Evolutionary conservation across 169 alveolate species (phyloP).

Genomic region (Blepharisma undulans): DNA sequence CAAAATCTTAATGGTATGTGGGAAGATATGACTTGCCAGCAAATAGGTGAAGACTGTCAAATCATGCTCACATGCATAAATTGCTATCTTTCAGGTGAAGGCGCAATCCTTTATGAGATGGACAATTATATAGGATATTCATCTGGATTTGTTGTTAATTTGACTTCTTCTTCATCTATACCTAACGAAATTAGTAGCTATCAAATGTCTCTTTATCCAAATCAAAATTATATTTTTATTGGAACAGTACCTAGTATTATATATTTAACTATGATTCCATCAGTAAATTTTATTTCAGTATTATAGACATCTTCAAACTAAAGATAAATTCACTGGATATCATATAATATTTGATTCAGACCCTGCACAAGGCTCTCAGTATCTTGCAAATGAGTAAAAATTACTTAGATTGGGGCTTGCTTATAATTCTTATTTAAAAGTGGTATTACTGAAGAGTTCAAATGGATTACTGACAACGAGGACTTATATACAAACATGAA

Average conservation of each 20-base stretch:
- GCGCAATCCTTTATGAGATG: not conserved
- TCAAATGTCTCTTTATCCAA: not conserved
- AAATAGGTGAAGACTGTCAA: not conserved
- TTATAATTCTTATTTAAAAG: no score
- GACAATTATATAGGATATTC: not conserved
- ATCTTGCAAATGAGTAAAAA: no score
- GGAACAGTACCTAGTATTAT: not conserved
- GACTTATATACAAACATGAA: not conserved
- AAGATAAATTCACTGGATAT: not conserved
- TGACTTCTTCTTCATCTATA: constrained; percentile 13
- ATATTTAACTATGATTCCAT: not conserved
- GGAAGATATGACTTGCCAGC: not conserved
- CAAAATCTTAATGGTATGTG: not conserved
- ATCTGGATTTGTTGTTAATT: not conserved
- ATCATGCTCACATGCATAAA: not conserved
- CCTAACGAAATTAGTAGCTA: not conserved
- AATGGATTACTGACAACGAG: not conserved
- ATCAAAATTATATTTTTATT: not conserved
- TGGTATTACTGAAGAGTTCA: not conserved
- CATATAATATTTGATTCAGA: not conserved
- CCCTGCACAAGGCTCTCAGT: not conserved
- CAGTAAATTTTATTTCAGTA: not conserved
- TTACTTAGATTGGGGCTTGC: no score
- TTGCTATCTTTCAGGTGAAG: not conserved
- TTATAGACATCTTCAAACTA: not conserved